These are phyloP conservation scores for Moesziomyces sp. DNA, from an alignment of 1,284 basidiomycete genomes.

Conservation along the genomic window DNA sequence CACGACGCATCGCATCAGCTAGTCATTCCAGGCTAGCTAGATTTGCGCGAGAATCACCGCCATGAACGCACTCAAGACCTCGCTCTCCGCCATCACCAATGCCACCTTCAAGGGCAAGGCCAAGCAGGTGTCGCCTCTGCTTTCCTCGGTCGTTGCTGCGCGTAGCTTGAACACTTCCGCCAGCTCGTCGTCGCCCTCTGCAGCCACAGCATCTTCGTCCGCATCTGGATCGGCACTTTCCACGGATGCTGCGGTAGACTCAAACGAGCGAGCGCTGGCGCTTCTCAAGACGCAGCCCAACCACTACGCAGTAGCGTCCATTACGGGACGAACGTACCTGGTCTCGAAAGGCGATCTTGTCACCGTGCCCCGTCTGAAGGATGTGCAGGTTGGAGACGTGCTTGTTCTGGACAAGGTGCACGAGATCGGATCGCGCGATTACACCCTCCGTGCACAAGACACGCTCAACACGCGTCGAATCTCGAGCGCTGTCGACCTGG, in stretches of 20 bases:
- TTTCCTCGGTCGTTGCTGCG: constrained; percentile 2
- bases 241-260: constrained; percentile 2
- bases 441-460: constrained; percentile 78
- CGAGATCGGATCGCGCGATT: constrained; percentile 93
- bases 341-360: constrained; percentile 88
- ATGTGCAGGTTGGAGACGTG: constrained; percentile 78
- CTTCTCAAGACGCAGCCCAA: constrained; percentile 75
- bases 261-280: constrained; percentile 61
- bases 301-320: constrained; percentile 88
- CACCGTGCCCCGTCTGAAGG: constrained; percentile 85
- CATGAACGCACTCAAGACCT: constrained; percentile 26
- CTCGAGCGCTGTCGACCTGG: constrained; percentile 31
- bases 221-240: constrained; percentile 7
- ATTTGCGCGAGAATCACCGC: not conserved
- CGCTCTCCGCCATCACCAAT: constrained; percentile 16
- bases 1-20: no score
- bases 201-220: constrained; percentile 1
- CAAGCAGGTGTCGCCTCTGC: constrained; percentile 18
- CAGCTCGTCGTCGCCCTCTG: constrained; percentile 3
- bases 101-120: constrained; percentile 36
- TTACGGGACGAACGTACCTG: constrained; percentile 87
- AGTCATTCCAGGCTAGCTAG: not conserved
- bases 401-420: constrained; percentile 86
- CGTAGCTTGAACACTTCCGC: constrained; percentile 9
- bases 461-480: constrained; percentile 45